Percentiles rank a stretch among this genome's conserved stretches.
These are phyloP conservation scores for Sporormia fimetaria DNA, from an alignment of 495 filamentous ascomycete species.

Conservation along the genomic window DNA sequence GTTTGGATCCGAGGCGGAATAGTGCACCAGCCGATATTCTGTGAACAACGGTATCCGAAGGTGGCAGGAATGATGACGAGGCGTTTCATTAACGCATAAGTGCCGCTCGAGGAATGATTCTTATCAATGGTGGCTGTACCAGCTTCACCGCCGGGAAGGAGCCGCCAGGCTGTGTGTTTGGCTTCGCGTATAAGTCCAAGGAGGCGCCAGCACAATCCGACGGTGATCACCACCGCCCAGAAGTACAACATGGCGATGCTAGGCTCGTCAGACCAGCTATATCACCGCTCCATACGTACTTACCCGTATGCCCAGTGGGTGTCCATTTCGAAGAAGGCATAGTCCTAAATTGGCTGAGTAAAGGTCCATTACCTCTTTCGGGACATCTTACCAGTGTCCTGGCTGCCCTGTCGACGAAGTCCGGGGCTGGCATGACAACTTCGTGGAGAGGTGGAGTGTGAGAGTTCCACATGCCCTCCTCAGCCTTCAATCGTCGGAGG, in stretches of 20 bases:
- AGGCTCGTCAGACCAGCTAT: not conserved
- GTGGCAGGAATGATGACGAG: constrained; percentile 34
- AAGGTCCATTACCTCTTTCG: not conserved
- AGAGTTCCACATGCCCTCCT: constrained; percentile 2
- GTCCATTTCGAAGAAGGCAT: constrained; percentile 1
- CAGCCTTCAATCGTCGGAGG: constrained; percentile 2
- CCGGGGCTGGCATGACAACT: constrained; percentile 4
- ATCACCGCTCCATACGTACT: not conserved
- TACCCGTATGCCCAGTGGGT: constrained; percentile 13
- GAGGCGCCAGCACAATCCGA: constrained; percentile 9
- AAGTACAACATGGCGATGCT: constrained; percentile 12
- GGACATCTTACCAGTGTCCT: constrained; percentile 4
- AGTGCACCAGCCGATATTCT: constrained; percentile 28
- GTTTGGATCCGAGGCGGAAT: constrained; percentile 37
- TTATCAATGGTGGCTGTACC: not conserved
- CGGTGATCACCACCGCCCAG: constrained; percentile 7
- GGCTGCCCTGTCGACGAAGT: constrained; percentile 4
- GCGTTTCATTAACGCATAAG: constrained; percentile 1
- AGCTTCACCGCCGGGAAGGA: not conserved
- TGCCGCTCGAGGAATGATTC: not conserved
- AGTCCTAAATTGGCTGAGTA: constrained; percentile 3
- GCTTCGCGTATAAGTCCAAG: constrained; percentile 1
- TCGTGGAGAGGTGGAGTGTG: not conserved
- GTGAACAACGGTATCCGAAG: constrained; percentile 20
- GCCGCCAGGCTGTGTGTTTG: constrained; percentile 3